Conservation (phyloP, 208 protist genomes). For the Trichomonas vaginalis region DNA sequence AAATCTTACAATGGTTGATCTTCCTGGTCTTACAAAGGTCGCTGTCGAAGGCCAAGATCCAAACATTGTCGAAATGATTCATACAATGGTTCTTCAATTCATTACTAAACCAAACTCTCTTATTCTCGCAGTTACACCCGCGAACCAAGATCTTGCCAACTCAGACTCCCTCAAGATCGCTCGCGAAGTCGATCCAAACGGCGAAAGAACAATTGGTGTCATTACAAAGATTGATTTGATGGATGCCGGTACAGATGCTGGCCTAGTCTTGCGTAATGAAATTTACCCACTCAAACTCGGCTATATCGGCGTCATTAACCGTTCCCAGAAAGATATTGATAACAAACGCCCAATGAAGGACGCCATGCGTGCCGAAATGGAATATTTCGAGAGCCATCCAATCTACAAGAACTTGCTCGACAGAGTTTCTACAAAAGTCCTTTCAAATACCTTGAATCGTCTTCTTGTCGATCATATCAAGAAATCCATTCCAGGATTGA, state of each 20-base stretch:
- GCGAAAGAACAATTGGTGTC: slow-evolving; percentile 47
- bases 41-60: slow-evolving; percentile 36
- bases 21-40: slow-evolving; percentile 44
- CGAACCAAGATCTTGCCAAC: slow-evolving; percentile 46
- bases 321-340: slow-evolving; percentile 86
- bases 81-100: slow-evolving; percentile 35
- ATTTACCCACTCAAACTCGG: slow-evolving; percentile 74
- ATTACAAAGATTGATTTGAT: slow-evolving; percentile 50
- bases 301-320: slow-evolving; percentile 92
- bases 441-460: slow-evolving; percentile 33
- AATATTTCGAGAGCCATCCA: slow-evolving; percentile 71
- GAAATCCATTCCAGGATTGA: slow-evolving; percentile 66
- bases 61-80: slow-evolving; percentile 39
- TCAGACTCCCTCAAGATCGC: slow-evolving; percentile 40
- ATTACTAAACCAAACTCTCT: slow-evolving; percentile 27
- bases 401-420: slow-evolving; percentile 49
- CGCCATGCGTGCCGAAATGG: slow-evolving; percentile 39
- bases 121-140: slow-evolving; percentile 42
- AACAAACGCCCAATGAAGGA: slow-evolving; percentile 55
- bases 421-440: slow-evolving; percentile 27
- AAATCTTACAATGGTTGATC: slow-evolving; percentile 45
- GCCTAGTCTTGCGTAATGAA: slow-evolving; percentile 74
- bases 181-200: slow-evolving; percentile 37
- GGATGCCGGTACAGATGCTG: slow-evolving; percentile 74
- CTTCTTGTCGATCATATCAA: slow-evolving; percentile 82